A percentile compares a stretch with the other conserved stretches of the same genome.
Conservation (phyloP, 2,329 filamentous ascomycete genomes). For the Hypoxylon sp. region DNA sequence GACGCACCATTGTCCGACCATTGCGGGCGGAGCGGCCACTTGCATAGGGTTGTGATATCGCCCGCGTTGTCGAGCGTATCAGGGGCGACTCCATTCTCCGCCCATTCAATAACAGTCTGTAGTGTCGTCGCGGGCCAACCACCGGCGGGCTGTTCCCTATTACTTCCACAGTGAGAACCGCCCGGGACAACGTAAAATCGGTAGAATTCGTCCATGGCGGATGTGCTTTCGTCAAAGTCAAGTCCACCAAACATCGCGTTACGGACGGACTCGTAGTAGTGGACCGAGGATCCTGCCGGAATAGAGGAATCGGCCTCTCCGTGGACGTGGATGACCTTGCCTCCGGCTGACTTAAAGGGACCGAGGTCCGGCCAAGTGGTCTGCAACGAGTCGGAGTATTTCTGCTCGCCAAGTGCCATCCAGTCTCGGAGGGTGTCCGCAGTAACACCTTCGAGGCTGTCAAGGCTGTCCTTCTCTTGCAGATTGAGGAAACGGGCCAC, state of each 20-base stretch:
- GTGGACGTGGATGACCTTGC: conserved; percentile 65
- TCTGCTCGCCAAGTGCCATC: conserved; percentile 62
- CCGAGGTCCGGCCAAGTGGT: conserved; percentile 59
- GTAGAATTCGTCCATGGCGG: conserved; percentile 62
- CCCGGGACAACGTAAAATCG: conserved; percentile 57
- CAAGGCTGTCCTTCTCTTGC: conserved; percentile 50
- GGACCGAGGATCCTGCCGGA: conserved; percentile 60
- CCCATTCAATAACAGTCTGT: conserved; percentile 62
- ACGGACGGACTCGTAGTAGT: conserved; percentile 59
- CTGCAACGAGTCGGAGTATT: conserved; percentile 62
- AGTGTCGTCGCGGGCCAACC: conserved; percentile 59
- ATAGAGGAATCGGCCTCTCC: conserved; percentile 63
- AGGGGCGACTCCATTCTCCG: conserved; percentile 61
- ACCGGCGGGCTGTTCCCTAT: conserved; percentile 55
- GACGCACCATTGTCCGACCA: conserved; percentile 52
- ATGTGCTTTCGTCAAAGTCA: conserved; percentile 53
- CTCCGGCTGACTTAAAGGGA: conserved; percentile 57
- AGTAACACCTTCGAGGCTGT: conserved; percentile 58
- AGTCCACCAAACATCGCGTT: conserved; percentile 59
- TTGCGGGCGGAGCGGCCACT: conserved; percentile 57
- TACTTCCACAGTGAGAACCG: conserved; percentile 62
- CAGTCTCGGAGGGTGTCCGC: conserved; percentile 65
- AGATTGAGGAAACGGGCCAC: conserved; percentile 46
- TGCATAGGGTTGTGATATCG: conserved; percentile 55
- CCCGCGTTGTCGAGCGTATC: conserved; percentile 57